A percentile compares a stretch with the other conserved stretches of the same genome.
phyloP scores from a whole-genome alignment of 805 yeast genomes.

The Lipomyces yamadae region DNA sequence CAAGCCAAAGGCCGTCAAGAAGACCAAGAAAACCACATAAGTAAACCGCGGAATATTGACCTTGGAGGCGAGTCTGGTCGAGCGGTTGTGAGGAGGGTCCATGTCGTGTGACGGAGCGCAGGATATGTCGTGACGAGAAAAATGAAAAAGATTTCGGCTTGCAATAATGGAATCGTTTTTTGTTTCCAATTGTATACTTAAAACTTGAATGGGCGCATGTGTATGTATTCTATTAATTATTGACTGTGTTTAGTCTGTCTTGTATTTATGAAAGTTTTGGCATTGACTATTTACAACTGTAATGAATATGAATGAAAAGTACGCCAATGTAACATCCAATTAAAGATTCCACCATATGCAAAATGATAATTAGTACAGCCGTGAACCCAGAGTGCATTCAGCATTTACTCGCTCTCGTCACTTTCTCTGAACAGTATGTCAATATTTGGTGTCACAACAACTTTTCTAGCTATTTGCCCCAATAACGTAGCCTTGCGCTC shows the following conservation, averaged over 20 bases:
- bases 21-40: conserved; percentile 32
- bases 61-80: background rate
- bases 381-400: background rate
- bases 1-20: conserved; percentile 43
- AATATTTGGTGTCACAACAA: conserved; percentile 62
- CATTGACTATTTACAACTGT: background rate
- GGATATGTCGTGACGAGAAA: background rate
- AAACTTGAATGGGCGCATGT: background rate
- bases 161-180: background rate
- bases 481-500: conserved; percentile 50
- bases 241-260: background rate
- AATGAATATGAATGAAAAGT: background rate
- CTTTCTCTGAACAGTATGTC: conserved; percentile 31
- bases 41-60: background rate
- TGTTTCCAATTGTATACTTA: background rate
- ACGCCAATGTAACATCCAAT: background rate
- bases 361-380: background rate
- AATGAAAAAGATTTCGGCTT: background rate
- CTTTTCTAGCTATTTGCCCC: conserved; percentile 61
- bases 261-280: background rate
- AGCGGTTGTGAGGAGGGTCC: background rate
- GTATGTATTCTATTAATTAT: background rate
- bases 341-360: background rate
- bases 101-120: background rate
- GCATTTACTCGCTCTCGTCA: conserved; percentile 8